Evolutionary conservation across 2,329 filamentous ascomycete genomes (phyloP), one percentile per base, ranked within the genome.

Genomic region (Trichothecium sympodiale): DNA sequence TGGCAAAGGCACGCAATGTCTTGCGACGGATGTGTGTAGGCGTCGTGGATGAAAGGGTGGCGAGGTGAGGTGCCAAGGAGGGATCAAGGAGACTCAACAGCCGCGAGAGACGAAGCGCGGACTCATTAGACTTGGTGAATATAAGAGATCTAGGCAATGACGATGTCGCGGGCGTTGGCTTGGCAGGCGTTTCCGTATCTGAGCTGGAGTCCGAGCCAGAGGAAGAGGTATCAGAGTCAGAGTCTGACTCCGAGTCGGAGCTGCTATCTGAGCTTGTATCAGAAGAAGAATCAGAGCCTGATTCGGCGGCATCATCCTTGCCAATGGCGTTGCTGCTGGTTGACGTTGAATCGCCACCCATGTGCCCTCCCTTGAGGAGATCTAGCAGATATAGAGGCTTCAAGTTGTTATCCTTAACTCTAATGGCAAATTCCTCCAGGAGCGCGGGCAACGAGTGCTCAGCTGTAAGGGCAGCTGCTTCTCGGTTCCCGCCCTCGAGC

Each of bases 51-150:
- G 84, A 84, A 41, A 91, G 72, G 0, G 80, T 85, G 40, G 76
- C 77, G 36, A 84, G 71, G 29, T 69, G 61, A 1, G 63, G 50
- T 3, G 69, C 61, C 25, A 81, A 61, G 0, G 64, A 54, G 1
- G 79, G 77, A 14, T 74, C 66, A 16, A 94, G 65, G 2, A 88
- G 63, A 2, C 67, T 62, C 9, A 96, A 67, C 0, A 96, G 75
- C 15, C 85, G 81, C 1, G 83, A 78, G n/a, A 96, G 71, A 39
- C 91, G 82, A n/a, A 83, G 71, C 1, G 89, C 85, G 14, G 80
- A 77, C 55, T 94, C 87, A 53, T 89, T 94, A 38, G 84, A 93
- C 48, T 86, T 86, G 32, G 87, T 88, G 55, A 96, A 96, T 44
- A 96, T 77, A 26, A 96, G 69, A 9, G 81, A 75, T 3, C 62